Evolutionary conservation across 176 grass and related monocot genomes (phyloP).

Genomic region (Stipa capillata): DNA sequence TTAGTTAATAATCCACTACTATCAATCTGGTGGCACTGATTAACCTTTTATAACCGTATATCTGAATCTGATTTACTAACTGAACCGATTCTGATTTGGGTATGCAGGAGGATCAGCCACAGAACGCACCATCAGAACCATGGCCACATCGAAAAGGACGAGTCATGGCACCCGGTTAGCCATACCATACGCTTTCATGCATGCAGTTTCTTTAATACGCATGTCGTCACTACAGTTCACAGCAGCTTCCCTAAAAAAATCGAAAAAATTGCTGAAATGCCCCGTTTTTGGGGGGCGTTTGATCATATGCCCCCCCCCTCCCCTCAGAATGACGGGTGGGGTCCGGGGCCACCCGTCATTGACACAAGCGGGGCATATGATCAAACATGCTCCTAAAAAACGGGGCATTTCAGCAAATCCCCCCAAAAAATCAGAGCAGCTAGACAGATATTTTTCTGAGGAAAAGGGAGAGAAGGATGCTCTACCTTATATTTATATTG

Average conservation of each 20-base stretch:
- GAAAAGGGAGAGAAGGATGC: too few species aligned
- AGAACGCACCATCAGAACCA: not conserved
- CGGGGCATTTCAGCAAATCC: too few species aligned
- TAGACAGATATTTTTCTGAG: constrained; percentile 4
- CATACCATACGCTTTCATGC: not conserved
- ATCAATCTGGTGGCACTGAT: not conserved
- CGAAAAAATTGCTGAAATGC: too few species aligned
- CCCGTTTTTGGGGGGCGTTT: too few species aligned
- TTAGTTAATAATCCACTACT: too few species aligned
- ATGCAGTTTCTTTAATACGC: not conserved
- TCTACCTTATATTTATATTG: not conserved
- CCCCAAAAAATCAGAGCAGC: not conserved
- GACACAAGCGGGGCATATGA: too few species aligned
- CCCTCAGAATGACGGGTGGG: too few species aligned
- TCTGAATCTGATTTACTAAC: constrained; percentile 17
- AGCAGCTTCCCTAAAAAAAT: too few species aligned
- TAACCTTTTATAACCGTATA: not conserved
- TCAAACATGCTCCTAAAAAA: too few species aligned
- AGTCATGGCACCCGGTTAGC: not conserved
- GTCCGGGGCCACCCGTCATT: too few species aligned
- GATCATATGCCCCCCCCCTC: too few species aligned
- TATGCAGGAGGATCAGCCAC: constrained; percentile 60
- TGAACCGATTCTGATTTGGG: too few species aligned
- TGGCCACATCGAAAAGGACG: not conserved
- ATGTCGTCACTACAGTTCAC: not conserved